phyloP scores from a whole-genome alignment of 2,329 filamentous ascomycete species.

The Basipetospora chlamydospora region DNA sequence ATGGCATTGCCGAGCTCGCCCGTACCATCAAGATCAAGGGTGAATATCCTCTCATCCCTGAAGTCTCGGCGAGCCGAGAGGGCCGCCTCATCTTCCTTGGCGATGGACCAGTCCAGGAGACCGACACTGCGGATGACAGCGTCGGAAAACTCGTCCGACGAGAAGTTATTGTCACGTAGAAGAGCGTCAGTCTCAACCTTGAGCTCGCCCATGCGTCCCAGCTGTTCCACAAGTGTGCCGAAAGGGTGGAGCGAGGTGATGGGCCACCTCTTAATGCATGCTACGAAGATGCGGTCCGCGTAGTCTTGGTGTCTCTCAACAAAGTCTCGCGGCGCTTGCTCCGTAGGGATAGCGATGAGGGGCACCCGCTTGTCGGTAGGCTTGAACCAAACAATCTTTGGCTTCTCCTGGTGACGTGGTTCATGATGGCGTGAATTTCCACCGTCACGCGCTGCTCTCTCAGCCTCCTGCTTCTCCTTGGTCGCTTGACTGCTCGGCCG shows the following conservation, averaged over 20 bases:
- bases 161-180: slow-evolving; percentile 96
- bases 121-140: slow-evolving; percentile 88
- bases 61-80: slow-evolving; percentile 74
- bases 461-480: slow-evolving; percentile 98
- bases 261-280: slow-evolving; percentile 98
- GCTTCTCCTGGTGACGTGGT: slow-evolving; percentile 76
- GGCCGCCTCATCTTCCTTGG: slow-evolving; percentile 64
- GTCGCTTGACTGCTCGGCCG: slow-evolving; percentile 96
- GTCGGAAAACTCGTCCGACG: slow-evolving; percentile 93
- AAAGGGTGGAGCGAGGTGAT: slow-evolving; percentile 99
- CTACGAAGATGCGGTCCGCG: slow-evolving; percentile 93
- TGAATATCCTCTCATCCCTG: slow-evolving; percentile 77
- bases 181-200: slow-evolving; percentile 97
- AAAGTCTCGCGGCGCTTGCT: slow-evolving; percentile 93
- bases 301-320: slow-evolving; percentile 98
- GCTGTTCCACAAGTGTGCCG: slow-evolving; percentile 89
- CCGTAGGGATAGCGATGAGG: slow-evolving; percentile 92
- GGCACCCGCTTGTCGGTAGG: slow-evolving; percentile 98
- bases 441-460: slow-evolving; percentile 82
- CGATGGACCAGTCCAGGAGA: slow-evolving; percentile 79
- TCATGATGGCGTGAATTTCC: slow-evolving; percentile 56
- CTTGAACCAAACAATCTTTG: slow-evolving; percentile 99
- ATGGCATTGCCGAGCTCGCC: slow-evolving; percentile 85
- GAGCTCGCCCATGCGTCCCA: slow-evolving; percentile 92
- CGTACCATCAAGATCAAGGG: slow-evolving; percentile 77